A percentile compares a stretch with the other conserved stretches of the same genome.
Conservation (phyloP, 83 land plant genomes). For the Picea abies region DNA sequence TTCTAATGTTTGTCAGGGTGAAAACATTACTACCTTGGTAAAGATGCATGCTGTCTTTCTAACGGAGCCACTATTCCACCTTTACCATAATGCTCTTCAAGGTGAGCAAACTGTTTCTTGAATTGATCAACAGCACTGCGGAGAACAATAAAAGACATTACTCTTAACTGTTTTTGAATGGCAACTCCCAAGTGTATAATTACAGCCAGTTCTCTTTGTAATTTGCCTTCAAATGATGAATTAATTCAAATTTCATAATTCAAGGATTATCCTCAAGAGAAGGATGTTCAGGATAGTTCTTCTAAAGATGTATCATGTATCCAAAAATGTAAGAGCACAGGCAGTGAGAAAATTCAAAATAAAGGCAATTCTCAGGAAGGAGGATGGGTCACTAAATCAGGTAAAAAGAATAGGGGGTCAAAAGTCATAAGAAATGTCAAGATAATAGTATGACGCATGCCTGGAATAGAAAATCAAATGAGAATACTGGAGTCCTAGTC, state of each 20-base stretch:
- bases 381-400: no score
- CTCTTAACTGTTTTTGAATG: not conserved
- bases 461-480: no score
- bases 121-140: slow-evolving; percentile 75
- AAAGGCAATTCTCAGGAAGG: no score
- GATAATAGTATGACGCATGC: no score
- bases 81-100: slow-evolving; percentile 72
- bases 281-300: no score
- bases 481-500: no score
- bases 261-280: no score
- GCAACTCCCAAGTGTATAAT: not conserved
- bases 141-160: slow-evolving; percentile 2
- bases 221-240: not conserved
- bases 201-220: not conserved
- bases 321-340: no score
- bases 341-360: no score
- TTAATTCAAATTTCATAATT: not conserved
- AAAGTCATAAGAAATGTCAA: no score
- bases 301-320: no score
- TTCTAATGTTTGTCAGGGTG: not conserved
- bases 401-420: no score
- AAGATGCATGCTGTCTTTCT: slow-evolving; percentile 70
- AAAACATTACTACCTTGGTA: slow-evolving; percentile 50
- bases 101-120: slow-evolving; percentile 71
- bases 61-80: slow-evolving; percentile 56